Evolutionary conservation across 2,329 filamentous ascomycete species (phyloP).

Genomic region (Polychaeton citri): DNA sequence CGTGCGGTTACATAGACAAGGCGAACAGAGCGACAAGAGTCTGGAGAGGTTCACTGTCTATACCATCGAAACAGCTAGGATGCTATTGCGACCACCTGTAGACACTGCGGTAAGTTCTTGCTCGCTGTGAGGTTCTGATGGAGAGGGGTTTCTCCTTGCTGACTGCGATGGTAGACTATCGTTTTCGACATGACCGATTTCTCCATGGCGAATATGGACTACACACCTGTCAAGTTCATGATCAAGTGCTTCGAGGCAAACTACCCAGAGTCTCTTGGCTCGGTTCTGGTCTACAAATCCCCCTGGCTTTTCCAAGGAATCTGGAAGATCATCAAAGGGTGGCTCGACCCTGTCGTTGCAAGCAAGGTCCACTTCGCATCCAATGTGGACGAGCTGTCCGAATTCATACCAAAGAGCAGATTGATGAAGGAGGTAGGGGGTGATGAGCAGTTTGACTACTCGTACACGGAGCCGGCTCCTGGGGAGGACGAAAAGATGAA

Average conservation of each 20-base stretch:
- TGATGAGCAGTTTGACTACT: constrained; percentile 70
- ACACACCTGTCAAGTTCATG: constrained; percentile 95
- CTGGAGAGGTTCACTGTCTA: constrained; percentile 87
- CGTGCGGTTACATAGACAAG: constrained; percentile 66
- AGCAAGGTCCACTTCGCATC: constrained; percentile 89
- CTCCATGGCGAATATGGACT: constrained; percentile 95
- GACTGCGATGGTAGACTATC: constrained; percentile 52
- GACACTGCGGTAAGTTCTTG: constrained; percentile 70
- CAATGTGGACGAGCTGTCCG: constrained; percentile 60
- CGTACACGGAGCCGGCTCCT: constrained; percentile 60
- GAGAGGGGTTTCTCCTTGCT: constrained; percentile 9
- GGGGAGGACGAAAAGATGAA: constrained; percentile 70
- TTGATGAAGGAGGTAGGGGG: constrained; percentile 79
- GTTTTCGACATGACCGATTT: constrained; percentile 96
- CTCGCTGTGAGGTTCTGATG: constrained; percentile 1
- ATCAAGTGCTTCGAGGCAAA: constrained; percentile 99
- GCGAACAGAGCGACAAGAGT: constrained; percentile 68
- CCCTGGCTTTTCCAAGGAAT: constrained; percentile 98
- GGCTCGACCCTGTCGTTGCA: constrained; percentile 94
- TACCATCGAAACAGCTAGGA: constrained; percentile 83
- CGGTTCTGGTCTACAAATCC: constrained; percentile 85
- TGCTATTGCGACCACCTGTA: constrained; percentile 64
- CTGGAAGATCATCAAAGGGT: constrained; percentile 89
- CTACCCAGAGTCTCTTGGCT: constrained; percentile 83
- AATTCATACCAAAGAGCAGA: constrained; percentile 56